Evolutionary conservation across 257 asterid genomes (phyloP), one percentile per base, ranked within the genome.

Genomic region (Nicotiana obtusifolia): DNA sequence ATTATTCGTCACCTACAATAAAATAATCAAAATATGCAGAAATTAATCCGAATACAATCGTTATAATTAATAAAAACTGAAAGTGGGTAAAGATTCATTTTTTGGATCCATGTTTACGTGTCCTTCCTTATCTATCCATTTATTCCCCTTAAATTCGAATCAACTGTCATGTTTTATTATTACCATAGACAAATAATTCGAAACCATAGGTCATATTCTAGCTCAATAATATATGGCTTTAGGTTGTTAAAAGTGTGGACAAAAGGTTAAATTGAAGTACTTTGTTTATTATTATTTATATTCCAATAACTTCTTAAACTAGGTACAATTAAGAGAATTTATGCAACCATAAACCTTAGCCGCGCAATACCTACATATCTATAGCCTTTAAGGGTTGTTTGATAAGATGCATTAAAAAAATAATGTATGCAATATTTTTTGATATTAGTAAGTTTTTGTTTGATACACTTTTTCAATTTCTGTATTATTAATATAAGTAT

Each of bases 41-140:
- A 68, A 68, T 68, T 53, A 56, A 26, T 30, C 3, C 3, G 5
- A 31, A 57, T 9, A 31, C 11, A 4, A 5, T 28, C 0, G 0
- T 68, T 68, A 37, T 5, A 20, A 41, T 41, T 41, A 41, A 1
- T 0, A 13, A 22, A 44, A 24, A 1, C 2, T 73, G 41, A 16
- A 47, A 73, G 44, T 47, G 4, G 41, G 41, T 49, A 13, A 7
- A 24, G 26, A 75, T 75, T 75, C 49, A 14, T 22, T 47, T n/a
- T 71, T 71, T 75, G 10, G 17, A 47, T 76, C 8, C 8, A 8
- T 6, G 61, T 17, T 33, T 64, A 82, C 84, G 78, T 76, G 84
- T 54, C 76, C 81, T 47, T 14, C 24, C 79, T 75, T 75, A 75
- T 75, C 79, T 49, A 75, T 75, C 26, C 10, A 19, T 52, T 81